Evolutionary conservation across 305 asterid genomes (phyloP).

Genomic region (Fraxinus sp.): DNA sequence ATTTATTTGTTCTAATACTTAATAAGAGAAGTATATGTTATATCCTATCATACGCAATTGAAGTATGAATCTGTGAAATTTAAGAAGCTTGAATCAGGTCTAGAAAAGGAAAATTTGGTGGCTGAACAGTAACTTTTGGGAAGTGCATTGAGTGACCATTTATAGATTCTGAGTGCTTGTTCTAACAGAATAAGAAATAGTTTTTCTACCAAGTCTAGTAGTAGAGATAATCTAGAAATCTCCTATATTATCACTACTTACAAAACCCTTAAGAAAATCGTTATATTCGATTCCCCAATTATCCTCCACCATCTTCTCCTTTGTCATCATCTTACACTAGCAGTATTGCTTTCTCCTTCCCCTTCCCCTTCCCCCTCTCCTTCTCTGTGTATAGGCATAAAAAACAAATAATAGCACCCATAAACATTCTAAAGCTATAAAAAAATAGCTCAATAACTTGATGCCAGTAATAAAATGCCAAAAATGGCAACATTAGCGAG

Average conservation of each 20-base stretch:
- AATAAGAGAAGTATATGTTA: neutral
- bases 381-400: neutral
- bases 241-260: neutral
- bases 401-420: neutral
- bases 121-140: neutral
- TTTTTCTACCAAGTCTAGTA: neutral
- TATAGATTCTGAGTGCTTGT: neutral
- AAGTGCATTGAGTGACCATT: neutral
- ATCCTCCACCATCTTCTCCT: neutral
- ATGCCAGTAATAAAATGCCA: neutral
- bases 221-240: neutral
- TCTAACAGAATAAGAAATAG: neutral
- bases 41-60: neutral
- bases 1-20: neutral
- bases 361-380: neutral
- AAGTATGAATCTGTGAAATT: neutral
- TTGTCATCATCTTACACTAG: neutral
- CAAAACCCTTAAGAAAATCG: neutral
- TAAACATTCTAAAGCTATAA: neutral
- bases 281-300: neutral
- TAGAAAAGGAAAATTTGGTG: neutral
- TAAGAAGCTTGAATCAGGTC: neutral
- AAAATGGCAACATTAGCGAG: neutral
- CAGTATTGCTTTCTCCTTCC: neutral
- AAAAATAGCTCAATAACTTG: neutral